Conservation (phyloP, 2,329 filamentous ascomycete genomes). For the Calycina herbarum region DNA sequence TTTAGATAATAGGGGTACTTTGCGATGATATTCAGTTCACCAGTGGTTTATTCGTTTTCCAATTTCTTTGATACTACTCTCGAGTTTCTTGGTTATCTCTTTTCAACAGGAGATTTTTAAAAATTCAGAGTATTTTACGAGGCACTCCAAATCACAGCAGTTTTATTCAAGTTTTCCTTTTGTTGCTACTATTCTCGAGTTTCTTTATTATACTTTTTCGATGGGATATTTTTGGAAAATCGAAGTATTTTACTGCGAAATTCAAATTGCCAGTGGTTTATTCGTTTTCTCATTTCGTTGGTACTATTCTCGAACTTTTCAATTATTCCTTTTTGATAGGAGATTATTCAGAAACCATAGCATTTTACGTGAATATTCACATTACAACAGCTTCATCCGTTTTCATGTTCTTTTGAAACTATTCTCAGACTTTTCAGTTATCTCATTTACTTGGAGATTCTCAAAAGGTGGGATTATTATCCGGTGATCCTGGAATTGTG, state of each 20-base stretch:
- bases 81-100: neutral
- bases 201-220: neutral
- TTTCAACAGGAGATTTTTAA: too few relatives aligned
- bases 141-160: too few relatives aligned
- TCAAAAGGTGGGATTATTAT: neutral
- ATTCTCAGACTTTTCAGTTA: neutral
- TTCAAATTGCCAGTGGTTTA: neutral
- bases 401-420: neutral
- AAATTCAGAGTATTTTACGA: too few relatives aligned
- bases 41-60: neutral
- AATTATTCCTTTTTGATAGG: neutral
- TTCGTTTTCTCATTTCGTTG: neutral
- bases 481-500: neutral
- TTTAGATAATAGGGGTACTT: neutral
- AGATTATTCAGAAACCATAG: neutral
- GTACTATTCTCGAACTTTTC: neutral
- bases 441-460: neutral
- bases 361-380: neutral
- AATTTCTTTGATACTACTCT: neutral
- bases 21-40: neutral
- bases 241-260: neutral
- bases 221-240: neutral
- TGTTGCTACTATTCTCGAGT: neutral
- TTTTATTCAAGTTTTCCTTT: neutral
- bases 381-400: neutral